Percentiles rank a stretch among this genome's conserved stretches.
phyloP scores from a whole-genome alignment of 1,139 yeast genomes.

The Pichia sp. region DNA sequence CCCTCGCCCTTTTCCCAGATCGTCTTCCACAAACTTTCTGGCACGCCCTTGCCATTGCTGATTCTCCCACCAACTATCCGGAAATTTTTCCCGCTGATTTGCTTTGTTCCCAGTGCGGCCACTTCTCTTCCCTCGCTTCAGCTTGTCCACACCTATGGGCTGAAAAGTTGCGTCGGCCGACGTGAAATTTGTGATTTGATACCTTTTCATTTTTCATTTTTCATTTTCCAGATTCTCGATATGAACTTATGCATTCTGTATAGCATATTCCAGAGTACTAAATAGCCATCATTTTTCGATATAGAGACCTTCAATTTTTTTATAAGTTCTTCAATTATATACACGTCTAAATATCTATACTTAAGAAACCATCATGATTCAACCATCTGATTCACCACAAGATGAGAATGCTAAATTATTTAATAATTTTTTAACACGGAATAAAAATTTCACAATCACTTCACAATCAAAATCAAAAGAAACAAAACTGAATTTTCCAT shows the following conservation, averaged over 20 bases:
- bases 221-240: neutral
- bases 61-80: neutral
- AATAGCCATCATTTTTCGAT: too few species aligned
- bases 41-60: neutral
- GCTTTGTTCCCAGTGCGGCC: conserved; percentile 1
- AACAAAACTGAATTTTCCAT: conserved; percentile 19
- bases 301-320: neutral
- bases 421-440: conserved; percentile 16
- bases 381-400: conserved; percentile 2
- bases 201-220: too few species aligned
- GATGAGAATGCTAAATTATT: conserved; percentile 19
- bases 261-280: neutral
- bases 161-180: neutral
- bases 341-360: neutral
- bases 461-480: conserved; percentile 15
- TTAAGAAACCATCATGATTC: neutral
- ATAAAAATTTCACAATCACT: conserved; percentile 14
- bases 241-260: neutral
- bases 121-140: neutral
- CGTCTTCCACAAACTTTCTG: neutral
- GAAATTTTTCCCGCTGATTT: neutral
- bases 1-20: neutral
- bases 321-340: neutral
- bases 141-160: neutral
- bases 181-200: neutral